Evolutionary conservation across 140 eudicot genomes (phyloP), one percentile per base, ranked within the genome.

Genomic region (Flaveria floridana): DNA sequence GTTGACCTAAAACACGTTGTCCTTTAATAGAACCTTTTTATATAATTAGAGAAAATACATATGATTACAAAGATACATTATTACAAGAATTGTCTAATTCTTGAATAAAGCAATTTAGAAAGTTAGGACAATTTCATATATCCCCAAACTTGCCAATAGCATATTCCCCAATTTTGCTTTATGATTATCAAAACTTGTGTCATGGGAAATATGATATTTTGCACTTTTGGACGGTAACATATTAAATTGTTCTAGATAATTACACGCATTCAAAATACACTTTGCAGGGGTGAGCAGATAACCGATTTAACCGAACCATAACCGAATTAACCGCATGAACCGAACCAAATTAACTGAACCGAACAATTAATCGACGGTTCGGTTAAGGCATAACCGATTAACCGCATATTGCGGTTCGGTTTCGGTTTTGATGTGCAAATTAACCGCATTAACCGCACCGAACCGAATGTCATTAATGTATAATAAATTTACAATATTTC

Each of bases 1-100:
- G 71, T 37, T 37, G 52, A 65, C 52, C 28, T 39, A 12, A 57
- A 8, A 8, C 2, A 55, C 4, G 18, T 18, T 55, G 25, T 57
- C 30, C 64, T 57, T 57, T 55, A 16, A 55, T 55, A 55, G 26
- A 55, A 37, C 26, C 0, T 65, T 67, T 18, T 67, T 58, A 67
- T 1, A 42, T 68, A 23, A 42, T 42, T 15, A 44, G 58, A 12
- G 55, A 3, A 41, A 23, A 21, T 47, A 2, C 12, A 59, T 28
- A 69, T 25, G 7, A 28, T 3, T 34, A 34, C 23, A 23, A 7
- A 47, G 1, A 3, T 58, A 11, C 46, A 20, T 20, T 20, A 67
- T 69, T 21, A 47, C 57, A 23, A 69, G 14, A 34, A 34, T n/a
- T 21, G 15, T 47, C 12, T 44, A 42, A 44, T 2, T 68, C 13